phyloP scores from a whole-genome alignment of 2,329 filamentous ascomycete genomes.

The Xylaria polymorpha region DNA sequence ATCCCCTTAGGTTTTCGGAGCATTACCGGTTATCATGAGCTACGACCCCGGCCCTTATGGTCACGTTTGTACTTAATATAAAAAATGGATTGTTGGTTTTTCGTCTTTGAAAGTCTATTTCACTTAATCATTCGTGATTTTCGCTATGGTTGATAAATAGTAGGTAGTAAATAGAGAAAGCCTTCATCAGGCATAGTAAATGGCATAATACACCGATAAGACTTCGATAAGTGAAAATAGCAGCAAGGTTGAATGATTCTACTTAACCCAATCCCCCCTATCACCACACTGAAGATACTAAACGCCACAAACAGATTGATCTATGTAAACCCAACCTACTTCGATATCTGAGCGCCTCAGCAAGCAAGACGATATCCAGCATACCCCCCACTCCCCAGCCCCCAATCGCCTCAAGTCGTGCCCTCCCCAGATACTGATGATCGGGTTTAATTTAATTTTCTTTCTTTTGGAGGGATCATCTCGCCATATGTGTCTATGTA shows the following conservation, averaged over 20 bases:
- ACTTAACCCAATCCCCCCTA: neutral
- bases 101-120: neutral
- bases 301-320: neutral
- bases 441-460: neutral
- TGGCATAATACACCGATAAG: neutral
- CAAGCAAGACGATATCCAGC: slow-evolving; percentile 5
- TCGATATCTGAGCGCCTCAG: neutral
- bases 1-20: slow-evolving; percentile 22
- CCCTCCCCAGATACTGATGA: neutral
- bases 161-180: too few species aligned
- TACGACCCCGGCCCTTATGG: slow-evolving; percentile 27
- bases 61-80: slow-evolving; percentile 25
- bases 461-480: neutral
- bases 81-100: slow-evolving; percentile 20
- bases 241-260: neutral
- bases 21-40: slow-evolving; percentile 34
- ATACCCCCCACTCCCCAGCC: neutral
- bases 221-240: neutral
- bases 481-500: slow-evolving; percentile 1
- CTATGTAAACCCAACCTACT: neutral
- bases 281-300: slow-evolving; percentile 4
- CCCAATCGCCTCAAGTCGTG: neutral
- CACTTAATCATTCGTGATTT: neutral
- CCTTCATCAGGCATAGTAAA: neutral
- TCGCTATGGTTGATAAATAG: neutral